Percentiles rank a stretch among this genome's conserved stretches.
These are phyloP conservation scores for Fagopyrum tataricum DNA, from an alignment of 148 eudicot species.

Conservation along the genomic window DNA sequence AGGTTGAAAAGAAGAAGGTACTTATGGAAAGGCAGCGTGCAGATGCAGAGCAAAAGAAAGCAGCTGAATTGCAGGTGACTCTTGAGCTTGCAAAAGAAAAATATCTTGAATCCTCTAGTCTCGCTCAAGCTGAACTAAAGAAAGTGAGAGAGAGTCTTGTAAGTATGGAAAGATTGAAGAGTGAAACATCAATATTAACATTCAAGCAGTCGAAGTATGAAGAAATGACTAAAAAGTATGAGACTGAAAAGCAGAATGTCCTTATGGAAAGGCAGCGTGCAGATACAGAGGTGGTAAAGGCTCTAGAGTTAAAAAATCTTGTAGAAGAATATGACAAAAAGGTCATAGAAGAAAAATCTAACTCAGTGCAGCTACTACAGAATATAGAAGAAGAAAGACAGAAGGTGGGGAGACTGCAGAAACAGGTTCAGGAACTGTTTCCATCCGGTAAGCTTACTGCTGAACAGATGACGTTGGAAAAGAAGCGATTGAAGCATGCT, in stretches of 20 bases:
- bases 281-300: slow-evolving; percentile 25
- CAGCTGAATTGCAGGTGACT: slow-evolving; percentile 31
- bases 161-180: slow-evolving; percentile 40
- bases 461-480: slow-evolving; percentile 66
- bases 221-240: slow-evolving; percentile 35
- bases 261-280: slow-evolving; percentile 19
- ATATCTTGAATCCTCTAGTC: slow-evolving; percentile 37
- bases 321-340: slow-evolving; percentile 26
- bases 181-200: slow-evolving; percentile 33
- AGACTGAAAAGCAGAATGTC: slow-evolving; percentile 32
- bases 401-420: slow-evolving; percentile 20
- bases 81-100: slow-evolving; percentile 36
- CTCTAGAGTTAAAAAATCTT: slow-evolving; percentile 21
- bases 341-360: slow-evolving; percentile 26
- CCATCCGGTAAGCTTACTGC: slow-evolving; percentile 17
- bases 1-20: slow-evolving; percentile 31
- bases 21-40: slow-evolving; percentile 17
- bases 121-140: slow-evolving; percentile 34
- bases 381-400: slow-evolving; percentile 26
- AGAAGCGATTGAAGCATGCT: slow-evolving; percentile 64
- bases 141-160: slow-evolving; percentile 33
- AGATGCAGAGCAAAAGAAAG: slow-evolving; percentile 25
- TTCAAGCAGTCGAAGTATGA: slow-evolving; percentile 31
- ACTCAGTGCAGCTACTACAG: slow-evolving; percentile 14
- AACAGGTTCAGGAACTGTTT: slow-evolving; percentile 20